Base-by-base conservation (phyloP, 2,329 filamentous ascomycete genomes). In the Colletotrichum spaethianum region DNA sequence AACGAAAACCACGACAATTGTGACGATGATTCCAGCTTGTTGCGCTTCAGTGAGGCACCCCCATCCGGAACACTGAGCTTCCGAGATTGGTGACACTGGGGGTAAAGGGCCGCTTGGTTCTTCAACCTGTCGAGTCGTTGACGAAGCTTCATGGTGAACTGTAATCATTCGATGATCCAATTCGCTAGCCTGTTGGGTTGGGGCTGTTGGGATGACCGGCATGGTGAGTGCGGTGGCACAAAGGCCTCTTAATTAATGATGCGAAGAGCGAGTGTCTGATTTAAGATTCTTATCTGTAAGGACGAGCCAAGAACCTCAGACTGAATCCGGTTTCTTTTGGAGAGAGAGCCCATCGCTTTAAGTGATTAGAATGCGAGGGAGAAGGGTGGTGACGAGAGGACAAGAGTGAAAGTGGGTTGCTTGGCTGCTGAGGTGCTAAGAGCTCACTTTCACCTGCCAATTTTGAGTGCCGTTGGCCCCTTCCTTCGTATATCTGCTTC, bases 21-120 rank as follows among this genome's bases (percentile, higher is more conserved):
- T 82, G 69, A 83, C 79, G 20, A 86, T 80, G 38, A 85, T 79
- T 2, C 84, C 84, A 28, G 80, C 81, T 42, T 83, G 78, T 53
- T 84, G 78, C 0, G 79, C 74, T 12, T 74, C 56, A 36, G 76
- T 83, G n/a, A 86, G 77, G 69, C 84, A 86, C 52, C 77, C 69
- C 83, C 83, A 86, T 14, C 82, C 79, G 3, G 74, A 62, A 53
- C 67, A 70, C 71, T 80, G 84, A 12, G 69, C 28, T 9, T 66
- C 46, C 11, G 52, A 40, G 14, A 5, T 20, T 46, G 70, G n/a
- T 4, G 28, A 31, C 23, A 53, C 14, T 57, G 70, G 46, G 53
- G 64, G 55, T 38, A 70, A 28, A 26, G 38, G 36, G 31, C 38
- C 40, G 28, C 26, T 69, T 31, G 64, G 61, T 18, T 72, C 60